phyloP scores from a whole-genome alignment of 306 rosid genomes.

The Prunus campanulata region DNA sequence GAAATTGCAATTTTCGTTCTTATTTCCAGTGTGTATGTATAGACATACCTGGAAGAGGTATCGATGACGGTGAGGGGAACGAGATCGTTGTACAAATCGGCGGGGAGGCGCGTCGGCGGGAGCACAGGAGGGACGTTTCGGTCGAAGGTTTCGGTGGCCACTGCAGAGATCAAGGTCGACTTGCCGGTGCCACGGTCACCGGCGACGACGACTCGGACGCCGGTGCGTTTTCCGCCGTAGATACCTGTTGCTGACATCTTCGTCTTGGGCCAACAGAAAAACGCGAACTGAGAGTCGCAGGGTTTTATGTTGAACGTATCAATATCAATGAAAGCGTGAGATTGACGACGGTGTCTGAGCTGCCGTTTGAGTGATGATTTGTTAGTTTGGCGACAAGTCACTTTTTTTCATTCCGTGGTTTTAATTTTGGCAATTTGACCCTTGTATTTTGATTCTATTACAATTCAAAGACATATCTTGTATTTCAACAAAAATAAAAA shows the following conservation, averaged over 20 bases:
- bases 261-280: neutral
- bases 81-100: constrained; percentile 60
- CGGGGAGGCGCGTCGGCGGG: constrained; percentile 69
- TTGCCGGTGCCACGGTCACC: constrained; percentile 71
- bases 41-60: constrained; percentile 67
- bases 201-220: constrained; percentile 67
- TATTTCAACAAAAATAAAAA: no score
- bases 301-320: neutral
- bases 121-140: constrained; percentile 60
- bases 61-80: constrained; percentile 74
- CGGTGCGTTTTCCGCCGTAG: constrained; percentile 21
- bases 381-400: neutral
- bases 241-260: neutral
- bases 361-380: neutral
- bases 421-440: no score
- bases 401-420: neutral
- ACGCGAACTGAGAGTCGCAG: neutral
- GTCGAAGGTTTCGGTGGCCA: constrained; percentile 60
- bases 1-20: neutral
- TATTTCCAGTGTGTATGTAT: neutral
- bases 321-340: neutral
- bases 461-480: no score
- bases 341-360: neutral
- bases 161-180: constrained; percentile 66
- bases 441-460: no score